Evolutionary conservation across 2,329 filamentous ascomycete genomes (phyloP), one percentile per base, ranked within the genome.

Genomic region (Kalmusia sp.): DNA sequence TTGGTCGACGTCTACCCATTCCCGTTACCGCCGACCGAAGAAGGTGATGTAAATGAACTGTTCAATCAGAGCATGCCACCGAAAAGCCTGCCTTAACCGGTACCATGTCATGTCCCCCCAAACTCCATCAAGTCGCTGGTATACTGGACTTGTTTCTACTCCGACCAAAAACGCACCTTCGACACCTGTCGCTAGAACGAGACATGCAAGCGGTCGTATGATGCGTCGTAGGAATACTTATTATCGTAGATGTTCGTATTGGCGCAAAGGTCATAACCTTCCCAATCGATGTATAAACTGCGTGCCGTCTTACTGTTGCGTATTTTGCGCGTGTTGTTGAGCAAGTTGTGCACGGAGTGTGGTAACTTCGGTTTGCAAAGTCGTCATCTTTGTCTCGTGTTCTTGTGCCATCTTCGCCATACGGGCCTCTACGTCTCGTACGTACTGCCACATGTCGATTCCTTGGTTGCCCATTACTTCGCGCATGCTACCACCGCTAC

Each of bases 401-500:
- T 81, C 79, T 61, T 80, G 77, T 52, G 77, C 74, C 72, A 78
- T 79, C 22, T 74, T 64, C 15, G 71, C 69, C 69, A 81, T 77
- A 15, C 76, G 71, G 28, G 65, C 83, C 66, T 93, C 90, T 44
- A 93, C 78, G 15, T 81, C 82, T 51, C 91, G 86, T 28, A 93
- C 84, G 64, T 92, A 92, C 3, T 81, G 77, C 88, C 88, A 92
- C 7, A 93, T 77, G 35, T 86, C 87, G 24, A 69, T 55, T 7
- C 59, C 54, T 12, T 68, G 64, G 24, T 57, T 85, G 76, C 47
- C 85, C 70, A 91, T 88, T 55, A 91, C 80, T 62, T 91, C 91
- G 56, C 84, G 84, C 59, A 84, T 85, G 65, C 84, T 87, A 54
- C 84, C 84, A 14, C 78, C 81, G 43, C 82, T 85, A 44, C 81